Percentiles rank a stretch among this genome's conserved stretches.
phyloP scores from a whole-genome alignment of 2,329 filamentous ascomycete genomes.

The Xylariales sp. region DNA sequence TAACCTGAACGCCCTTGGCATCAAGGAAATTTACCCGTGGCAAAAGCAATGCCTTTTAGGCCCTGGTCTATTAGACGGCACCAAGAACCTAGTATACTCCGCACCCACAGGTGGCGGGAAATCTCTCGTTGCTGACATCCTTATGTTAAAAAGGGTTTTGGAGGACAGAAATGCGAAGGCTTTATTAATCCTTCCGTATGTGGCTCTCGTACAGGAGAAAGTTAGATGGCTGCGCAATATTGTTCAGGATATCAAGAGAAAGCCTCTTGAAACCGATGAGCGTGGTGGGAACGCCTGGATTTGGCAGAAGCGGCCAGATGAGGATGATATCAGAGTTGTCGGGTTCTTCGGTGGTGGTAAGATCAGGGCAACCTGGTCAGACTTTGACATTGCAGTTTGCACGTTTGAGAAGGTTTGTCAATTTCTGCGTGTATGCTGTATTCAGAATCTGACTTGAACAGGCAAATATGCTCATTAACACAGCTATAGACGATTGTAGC shows the following conservation, averaged over 20 bases:
- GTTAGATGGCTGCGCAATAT: constrained; percentile 77
- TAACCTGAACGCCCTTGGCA: constrained; percentile 75
- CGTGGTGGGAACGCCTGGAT: constrained; percentile 54
- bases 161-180: constrained; percentile 73
- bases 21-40: constrained; percentile 81
- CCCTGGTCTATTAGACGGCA: constrained; percentile 72
- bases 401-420: constrained; percentile 77
- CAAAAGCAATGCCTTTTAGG: constrained; percentile 79
- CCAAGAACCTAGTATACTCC: constrained; percentile 80
- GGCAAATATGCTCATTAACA: constrained; percentile 80
- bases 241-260: constrained; percentile 68
- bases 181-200: constrained; percentile 79
- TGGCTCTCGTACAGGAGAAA: constrained; percentile 84
- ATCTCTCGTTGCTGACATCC: constrained; percentile 77
- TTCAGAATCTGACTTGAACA: constrained; percentile 50
- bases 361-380: constrained; percentile 73
- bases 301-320: constrained; percentile 66
- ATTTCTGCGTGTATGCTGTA: constrained; percentile 12
- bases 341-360: constrained; percentile 82
- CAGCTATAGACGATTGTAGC: constrained; percentile 76
- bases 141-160: constrained; percentile 79
- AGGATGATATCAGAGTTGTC: constrained; percentile 71
- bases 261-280: constrained; percentile 48
- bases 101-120: constrained; percentile 84
- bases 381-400: constrained; percentile 82